Evolutionary conservation across 768 basidiomycete genomes (phyloP).

Genomic region (Pholiota molesta): DNA sequence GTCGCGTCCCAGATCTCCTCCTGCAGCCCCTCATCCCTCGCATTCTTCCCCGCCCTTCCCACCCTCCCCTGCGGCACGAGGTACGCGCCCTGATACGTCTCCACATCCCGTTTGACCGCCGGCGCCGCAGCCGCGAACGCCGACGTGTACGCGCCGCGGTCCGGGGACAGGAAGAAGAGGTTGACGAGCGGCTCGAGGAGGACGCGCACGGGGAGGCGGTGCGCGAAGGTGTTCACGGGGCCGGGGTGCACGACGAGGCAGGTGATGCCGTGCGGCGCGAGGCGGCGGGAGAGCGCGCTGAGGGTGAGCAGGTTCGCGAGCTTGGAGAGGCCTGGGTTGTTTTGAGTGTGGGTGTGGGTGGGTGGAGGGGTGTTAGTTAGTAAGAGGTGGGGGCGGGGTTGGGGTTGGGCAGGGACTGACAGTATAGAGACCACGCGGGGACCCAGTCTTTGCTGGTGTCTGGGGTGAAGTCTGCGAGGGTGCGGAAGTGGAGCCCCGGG

Average conservation of each 20-base stretch:
- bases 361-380: no score
- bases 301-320: constrained; percentile 46
- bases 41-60: constrained; percentile 27
- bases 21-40: constrained; percentile 32
- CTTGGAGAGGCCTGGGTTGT: constrained; percentile 43
- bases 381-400: no score
- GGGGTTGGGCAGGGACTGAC: no score
- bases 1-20: constrained; percentile 40
- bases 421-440: constrained; percentile 25
- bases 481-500: constrained; percentile 29
- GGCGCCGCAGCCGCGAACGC: constrained; percentile 34
- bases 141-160: constrained; percentile 35
- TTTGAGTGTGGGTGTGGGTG: no score
- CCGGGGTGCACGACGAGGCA: constrained; percentile 44
- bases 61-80: constrained; percentile 35
- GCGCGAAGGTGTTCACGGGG: constrained; percentile 34
- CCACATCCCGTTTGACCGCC: neutral
- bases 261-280: constrained; percentile 32
- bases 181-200: no score
- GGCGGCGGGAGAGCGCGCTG: constrained; percentile 43
- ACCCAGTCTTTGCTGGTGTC: constrained; percentile 27
- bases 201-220: no score
- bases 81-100: constrained; percentile 39
- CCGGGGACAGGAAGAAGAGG: no score
- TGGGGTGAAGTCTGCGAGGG: constrained; percentile 31